Evolutionary conservation across 345 rosid genomes (phyloP).

Genomic region (Limnanthes douglasii): DNA sequence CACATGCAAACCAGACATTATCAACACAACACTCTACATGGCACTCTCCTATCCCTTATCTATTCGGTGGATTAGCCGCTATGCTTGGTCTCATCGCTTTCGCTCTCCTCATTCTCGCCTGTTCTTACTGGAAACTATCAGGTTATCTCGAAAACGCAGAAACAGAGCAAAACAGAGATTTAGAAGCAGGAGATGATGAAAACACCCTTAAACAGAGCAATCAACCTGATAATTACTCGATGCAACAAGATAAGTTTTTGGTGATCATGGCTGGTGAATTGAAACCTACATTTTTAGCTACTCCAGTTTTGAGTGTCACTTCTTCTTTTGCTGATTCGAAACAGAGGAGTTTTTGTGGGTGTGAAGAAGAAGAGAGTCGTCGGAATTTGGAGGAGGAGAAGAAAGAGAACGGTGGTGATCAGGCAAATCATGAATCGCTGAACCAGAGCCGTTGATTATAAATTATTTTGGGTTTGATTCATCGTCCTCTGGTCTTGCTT

Average conservation of each 20-base stretch:
- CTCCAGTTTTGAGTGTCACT: slow-evolving; percentile 27
- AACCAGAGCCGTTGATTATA: too few species aligned
- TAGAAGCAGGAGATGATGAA: slow-evolving; percentile 42
- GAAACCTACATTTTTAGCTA: slow-evolving; percentile 68
- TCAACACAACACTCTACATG: slow-evolving; percentile 42
- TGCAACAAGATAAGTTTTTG: slow-evolving; percentile 53
- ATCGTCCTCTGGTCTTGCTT: too few species aligned
- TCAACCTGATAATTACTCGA: slow-evolving; percentile 12
- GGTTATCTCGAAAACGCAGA: slow-evolving; percentile 30
- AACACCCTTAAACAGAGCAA: slow-evolving; percentile 9
- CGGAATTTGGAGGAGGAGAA: slow-evolving; percentile 9
- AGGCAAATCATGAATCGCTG: too few species aligned
- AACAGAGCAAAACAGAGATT: slow-evolving; percentile 39
- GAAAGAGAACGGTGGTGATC: slow-evolving; percentile 8
- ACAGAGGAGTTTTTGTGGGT: slow-evolving; percentile 22
- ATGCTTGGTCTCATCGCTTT: slow-evolving; percentile 89
- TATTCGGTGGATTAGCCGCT: slow-evolving; percentile 89
- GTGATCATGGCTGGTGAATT: slow-evolving; percentile 84
- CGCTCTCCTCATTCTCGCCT: slow-evolving; percentile 79
- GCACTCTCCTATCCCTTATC: slow-evolving; percentile 93
- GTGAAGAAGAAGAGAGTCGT: slow-evolving; percentile 13
- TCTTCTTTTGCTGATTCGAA: slow-evolving; percentile 28
- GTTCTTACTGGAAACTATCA: slow-evolving; percentile 86
- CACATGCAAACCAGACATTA: slow-evolving; percentile 7
- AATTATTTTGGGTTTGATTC: too few species aligned